A percentile compares a stretch with the other conserved stretches of the same genome.
phyloP scores from a whole-genome alignment of 2,329 filamentous ascomycete species.

The Aspergillus eucalypticola region DNA sequence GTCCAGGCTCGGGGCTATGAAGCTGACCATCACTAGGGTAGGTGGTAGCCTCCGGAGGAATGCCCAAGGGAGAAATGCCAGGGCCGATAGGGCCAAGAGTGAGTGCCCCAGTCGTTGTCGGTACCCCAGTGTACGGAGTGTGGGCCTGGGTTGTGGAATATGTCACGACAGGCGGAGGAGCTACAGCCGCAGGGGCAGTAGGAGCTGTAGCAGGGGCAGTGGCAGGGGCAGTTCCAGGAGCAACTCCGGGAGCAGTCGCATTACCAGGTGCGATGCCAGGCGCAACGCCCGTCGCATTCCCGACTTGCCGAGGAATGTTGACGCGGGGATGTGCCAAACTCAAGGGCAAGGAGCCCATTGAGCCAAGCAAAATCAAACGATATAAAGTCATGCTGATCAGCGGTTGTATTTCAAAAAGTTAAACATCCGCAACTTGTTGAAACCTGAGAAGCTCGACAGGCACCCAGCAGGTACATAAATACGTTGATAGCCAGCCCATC shows the following conservation, averaged over 20 bases:
- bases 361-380: constrained; percentile 1
- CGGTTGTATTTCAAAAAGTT: neutral
- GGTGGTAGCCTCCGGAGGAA: constrained; percentile 62
- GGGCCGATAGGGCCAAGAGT: constrained; percentile 53
- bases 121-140: constrained; percentile 65
- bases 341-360: neutral
- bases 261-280: neutral
- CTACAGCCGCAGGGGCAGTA: neutral
- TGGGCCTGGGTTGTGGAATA: constrained; percentile 44
- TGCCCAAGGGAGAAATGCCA: constrained; percentile 59
- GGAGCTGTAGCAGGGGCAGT: neutral
- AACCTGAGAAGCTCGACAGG: neutral
- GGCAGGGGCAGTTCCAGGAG: neutral
- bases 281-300: neutral
- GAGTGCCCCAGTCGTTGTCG: constrained; percentile 70
- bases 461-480: neutral
- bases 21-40: constrained; percentile 73
- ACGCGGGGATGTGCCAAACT: neutral
- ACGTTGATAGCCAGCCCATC: neutral
- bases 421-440: neutral
- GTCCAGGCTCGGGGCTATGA: constrained; percentile 66
- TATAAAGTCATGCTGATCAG: neutral
- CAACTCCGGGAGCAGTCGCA: neutral
- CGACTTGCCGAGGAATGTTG: neutral
- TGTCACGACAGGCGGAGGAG: constrained; percentile 6